Evolutionary conservation across 202 grass and related monocot genomes (phyloP), one percentile per base, ranked within the genome.

Genomic region (Carex arenaria): DNA sequence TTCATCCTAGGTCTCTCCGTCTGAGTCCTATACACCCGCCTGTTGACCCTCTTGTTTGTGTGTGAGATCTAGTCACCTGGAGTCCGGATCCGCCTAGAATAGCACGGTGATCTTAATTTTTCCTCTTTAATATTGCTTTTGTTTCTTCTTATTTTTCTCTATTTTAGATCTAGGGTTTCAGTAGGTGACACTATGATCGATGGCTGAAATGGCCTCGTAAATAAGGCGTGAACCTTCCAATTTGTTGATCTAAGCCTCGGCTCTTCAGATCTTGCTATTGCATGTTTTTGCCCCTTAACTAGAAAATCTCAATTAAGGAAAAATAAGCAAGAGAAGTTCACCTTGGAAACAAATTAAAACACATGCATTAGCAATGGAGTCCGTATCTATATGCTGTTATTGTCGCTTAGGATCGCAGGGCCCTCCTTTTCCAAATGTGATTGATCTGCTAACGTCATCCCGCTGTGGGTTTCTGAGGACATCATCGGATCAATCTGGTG

Each of bases 91-190:
- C 17, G 3, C 73, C 52, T 11, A 78, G 15, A 53, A 59, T 78
- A 38, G 51, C 73, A 60, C 10, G 73, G 52, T 78, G 30, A 78
- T 78, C 30, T 34, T 20, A 59, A 56, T 56, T 36, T 59, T 59
- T 54, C 8, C 14, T 17, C 73, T 78, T 78, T 38, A 59, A 36
- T 78, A 11, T 82, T 54, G n/a, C 13, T 56, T 82, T 66, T 67
- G 10, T 61, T 49, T 14, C 36, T 43, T 56, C 12, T 51, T 67
- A 13, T 36, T 68, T 68, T 36, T 20, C 45, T 34, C 17, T 80
- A n/a, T 68, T 82, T 82, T 82, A 67, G 38, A 81, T 66, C 59
- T 81, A 65, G 38, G 38, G 59, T 81, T 82, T 82, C 40, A 47
- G 10, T 42, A 20, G n/a, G n/a, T 72, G 17, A 69, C 8, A 4